Percentiles rank a stretch among this genome's conserved stretches.
These are phyloP conservation scores for Dipodascus geniculatus DNA, from an alignment of 805 yeast species.

Conservation along the genomic window DNA sequence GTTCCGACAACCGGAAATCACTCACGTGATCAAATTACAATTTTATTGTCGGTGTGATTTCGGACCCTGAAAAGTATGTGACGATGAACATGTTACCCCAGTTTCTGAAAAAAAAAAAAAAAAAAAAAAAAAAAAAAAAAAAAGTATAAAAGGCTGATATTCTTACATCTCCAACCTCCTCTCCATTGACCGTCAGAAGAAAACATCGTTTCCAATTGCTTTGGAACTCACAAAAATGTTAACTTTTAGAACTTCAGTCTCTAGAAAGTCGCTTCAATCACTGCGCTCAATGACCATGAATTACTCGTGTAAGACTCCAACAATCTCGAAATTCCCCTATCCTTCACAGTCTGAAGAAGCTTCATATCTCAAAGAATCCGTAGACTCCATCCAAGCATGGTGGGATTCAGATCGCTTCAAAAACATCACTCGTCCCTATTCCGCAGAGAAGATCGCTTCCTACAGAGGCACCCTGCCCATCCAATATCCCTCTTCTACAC, in stretches of 20 bases:
- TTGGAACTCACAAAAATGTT: no score
- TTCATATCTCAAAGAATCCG: slow-evolving; percentile 21
- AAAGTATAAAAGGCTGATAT: not conserved
- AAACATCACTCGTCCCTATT: slow-evolving; percentile 36
- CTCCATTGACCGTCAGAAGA: no score
- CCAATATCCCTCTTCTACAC: slow-evolving; percentile 33
- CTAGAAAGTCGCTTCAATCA: not conserved
- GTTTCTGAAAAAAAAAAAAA: not conserved
- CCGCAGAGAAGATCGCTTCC: slow-evolving; percentile 36
- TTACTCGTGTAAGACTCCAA: not conserved
- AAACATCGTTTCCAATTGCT: no score
- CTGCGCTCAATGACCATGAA: not conserved
- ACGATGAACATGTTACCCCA: not conserved
- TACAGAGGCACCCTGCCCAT: slow-evolving; percentile 35
- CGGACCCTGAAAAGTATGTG: not conserved
- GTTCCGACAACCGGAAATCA: not conserved
- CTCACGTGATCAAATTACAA: not conserved
- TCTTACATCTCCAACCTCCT: no score
- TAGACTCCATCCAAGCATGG: slow-evolving; percentile 30
- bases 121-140: no score
- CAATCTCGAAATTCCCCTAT: slow-evolving; percentile 17
- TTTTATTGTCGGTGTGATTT: not conserved
- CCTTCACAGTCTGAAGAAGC: slow-evolving; percentile 21
- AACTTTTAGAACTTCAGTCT: not conserved
- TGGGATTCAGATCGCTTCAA: slow-evolving; percentile 34